Evolutionary conservation across 768 basidiomycete species (phyloP).

Genomic region (Lactarius vividus): DNA sequence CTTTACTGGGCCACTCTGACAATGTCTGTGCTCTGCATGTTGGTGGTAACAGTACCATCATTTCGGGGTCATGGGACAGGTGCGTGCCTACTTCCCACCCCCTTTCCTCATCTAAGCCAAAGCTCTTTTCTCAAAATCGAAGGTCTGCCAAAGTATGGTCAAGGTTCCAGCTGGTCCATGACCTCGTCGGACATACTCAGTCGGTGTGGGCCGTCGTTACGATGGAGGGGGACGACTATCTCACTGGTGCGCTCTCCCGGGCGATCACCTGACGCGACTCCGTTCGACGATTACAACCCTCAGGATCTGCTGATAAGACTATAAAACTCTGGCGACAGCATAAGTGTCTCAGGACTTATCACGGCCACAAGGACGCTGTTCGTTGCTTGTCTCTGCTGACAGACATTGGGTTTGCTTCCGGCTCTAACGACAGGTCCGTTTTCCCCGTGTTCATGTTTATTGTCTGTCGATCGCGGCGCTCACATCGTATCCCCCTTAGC

Average conservation of each 20-base stretch:
- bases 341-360: conserved; percentile 70
- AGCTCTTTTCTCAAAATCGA: conserved; percentile 35
- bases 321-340: conserved; percentile 86
- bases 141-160: conserved; percentile 97
- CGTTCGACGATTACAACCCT: neutral
- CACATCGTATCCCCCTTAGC: conserved; percentile 40
- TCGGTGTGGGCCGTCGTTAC: conserved; percentile 93
- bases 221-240: conserved; percentile 67
- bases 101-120: neutral
- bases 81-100: conserved; percentile 39
- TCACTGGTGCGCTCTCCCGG: conserved; percentile 62
- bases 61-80: conserved; percentile 98
- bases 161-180: conserved; percentile 65
- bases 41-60: conserved; percentile 65
- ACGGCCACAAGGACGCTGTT: conserved; percentile 90
- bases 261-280: neutral
- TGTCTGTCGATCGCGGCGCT: conserved; percentile 11
- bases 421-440: conserved; percentile 86
- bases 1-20: conserved; percentile 82
- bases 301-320: conserved; percentile 92
- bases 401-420: conserved; percentile 91
- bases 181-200: conserved; percentile 82
- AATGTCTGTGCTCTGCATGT: conserved; percentile 88
- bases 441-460: conserved; percentile 23
- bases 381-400: conserved; percentile 77